Evolutionary conservation across 495 filamentous ascomycete genomes (phyloP).

Genomic region (Tetracladium setigerum): DNA sequence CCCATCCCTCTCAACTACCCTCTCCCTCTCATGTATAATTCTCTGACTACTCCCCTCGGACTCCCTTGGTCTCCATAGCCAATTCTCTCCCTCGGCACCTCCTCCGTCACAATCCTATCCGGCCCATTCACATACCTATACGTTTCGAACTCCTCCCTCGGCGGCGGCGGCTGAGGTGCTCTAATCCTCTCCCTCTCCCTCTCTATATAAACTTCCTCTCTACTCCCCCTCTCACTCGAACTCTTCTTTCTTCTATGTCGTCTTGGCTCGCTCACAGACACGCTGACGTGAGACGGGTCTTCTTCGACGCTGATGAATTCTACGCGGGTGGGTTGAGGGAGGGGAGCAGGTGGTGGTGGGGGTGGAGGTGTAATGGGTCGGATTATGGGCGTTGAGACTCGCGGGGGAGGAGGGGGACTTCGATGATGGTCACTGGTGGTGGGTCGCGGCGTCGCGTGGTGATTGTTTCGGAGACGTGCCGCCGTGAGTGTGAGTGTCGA

Average conservation of each 20-base stretch:
- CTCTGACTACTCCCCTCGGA: conserved; percentile 9
- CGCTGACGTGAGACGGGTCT: conserved; percentile 26
- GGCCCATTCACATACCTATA: conserved; percentile 41
- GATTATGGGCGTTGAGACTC: no score
- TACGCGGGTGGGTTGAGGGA: conserved; percentile 30
- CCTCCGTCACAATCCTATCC: not conserved
- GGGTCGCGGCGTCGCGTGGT: conserved; percentile 21
- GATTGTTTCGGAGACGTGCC: conserved; percentile 14
- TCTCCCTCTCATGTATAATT: conserved; percentile 8
- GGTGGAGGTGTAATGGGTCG: not conserved
- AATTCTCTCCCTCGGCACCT: not conserved
- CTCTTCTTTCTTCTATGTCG: conserved; percentile 1
- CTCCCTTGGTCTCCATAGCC: not conserved
- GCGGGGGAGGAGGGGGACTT: conserved; percentile 6
- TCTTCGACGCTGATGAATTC: conserved; percentile 47
- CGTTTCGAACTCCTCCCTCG: conserved; percentile 32
- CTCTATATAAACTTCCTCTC: conserved; percentile 43
- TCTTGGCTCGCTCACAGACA: conserved; percentile 18
- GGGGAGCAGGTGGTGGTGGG: conserved; percentile 10
- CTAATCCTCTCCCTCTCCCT: conserved; percentile 33
- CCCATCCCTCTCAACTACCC: conserved; percentile 13
- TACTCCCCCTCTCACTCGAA: conserved; percentile 21
- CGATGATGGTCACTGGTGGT: conserved; percentile 22
- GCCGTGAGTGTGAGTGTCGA: not conserved
- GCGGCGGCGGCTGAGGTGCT: conserved; percentile 23